phyloP scores from a whole-genome alignment of 164 flowering plant genomes.

The Liriodendron chinense region DNA sequence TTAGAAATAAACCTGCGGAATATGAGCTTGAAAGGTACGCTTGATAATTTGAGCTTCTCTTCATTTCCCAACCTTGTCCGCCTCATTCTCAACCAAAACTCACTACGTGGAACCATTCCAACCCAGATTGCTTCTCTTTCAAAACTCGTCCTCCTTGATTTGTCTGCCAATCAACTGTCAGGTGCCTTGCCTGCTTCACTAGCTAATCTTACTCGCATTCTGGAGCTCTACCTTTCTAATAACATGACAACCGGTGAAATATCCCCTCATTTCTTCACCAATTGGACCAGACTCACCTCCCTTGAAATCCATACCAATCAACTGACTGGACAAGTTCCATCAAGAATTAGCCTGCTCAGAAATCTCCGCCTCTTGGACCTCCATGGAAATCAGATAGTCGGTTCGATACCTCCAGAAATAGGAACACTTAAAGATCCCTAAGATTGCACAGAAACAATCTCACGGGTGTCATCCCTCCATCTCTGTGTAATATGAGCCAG shows the following conservation, averaged over 20 bases:
- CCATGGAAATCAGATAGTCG: too few relatives aligned
- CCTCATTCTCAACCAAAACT: conserved; percentile 12
- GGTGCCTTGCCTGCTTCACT: conserved; percentile 24
- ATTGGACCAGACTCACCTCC: conserved; percentile 12
- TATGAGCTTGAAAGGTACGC: neutral
- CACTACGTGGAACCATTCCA: conserved; percentile 22
- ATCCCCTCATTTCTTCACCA: conserved; percentile 15
- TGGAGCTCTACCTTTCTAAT: conserved; percentile 16
- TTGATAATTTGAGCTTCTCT: conserved; percentile 16
- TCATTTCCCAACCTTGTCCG: conserved; percentile 19
- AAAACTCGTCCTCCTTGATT: conserved; percentile 22
- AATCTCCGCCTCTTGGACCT: too few relatives aligned
- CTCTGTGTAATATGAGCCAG: conserved; percentile 18
- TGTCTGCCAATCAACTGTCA: conserved; percentile 19
- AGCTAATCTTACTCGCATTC: conserved; percentile 21
- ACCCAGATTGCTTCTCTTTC: conserved; percentile 17
- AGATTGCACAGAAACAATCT: conserved; percentile 10
- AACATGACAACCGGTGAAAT: conserved; percentile 15
- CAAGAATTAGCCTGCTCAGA: too few relatives aligned
- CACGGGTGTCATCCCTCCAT: conserved; percentile 16
- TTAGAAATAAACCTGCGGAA: neutral
- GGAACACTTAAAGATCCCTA: conserved; percentile 16
- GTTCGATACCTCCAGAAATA: conserved; percentile 24
- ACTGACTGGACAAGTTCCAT: too few relatives aligned
- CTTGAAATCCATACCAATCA: conserved; percentile 11